Conservation (phyloP, 139 green algal species). For the Chlamydomonas sp. region DNA sequence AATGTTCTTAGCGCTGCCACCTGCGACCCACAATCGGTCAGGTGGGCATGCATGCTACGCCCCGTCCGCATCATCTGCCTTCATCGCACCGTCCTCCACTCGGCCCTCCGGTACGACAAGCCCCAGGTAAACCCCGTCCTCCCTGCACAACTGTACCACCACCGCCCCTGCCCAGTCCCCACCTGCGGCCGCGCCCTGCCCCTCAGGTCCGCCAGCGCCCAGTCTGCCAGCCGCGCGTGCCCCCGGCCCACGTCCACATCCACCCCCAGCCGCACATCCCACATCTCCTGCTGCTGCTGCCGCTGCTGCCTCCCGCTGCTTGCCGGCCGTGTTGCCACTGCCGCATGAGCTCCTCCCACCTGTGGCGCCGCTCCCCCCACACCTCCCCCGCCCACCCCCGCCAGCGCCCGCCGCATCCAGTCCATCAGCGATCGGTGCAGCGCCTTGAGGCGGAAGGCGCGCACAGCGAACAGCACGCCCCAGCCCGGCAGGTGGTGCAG, state of each 20-base stretch:
- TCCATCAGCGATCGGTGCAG: conserved; percentile 22
- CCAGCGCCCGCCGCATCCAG: conserved; percentile 2
- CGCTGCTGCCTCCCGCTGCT: too few relatives aligned
- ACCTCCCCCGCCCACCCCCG: not conserved
- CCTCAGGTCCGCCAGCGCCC: conserved; percentile 6
- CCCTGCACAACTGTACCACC: too few relatives aligned
- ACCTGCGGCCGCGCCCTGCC: conserved; percentile 1
- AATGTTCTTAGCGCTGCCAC: too few relatives aligned
- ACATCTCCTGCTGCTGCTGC: not conserved
- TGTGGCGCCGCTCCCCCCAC: not conserved
- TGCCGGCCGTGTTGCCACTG: too few relatives aligned
- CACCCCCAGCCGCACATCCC: not conserved
- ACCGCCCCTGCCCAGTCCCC: not conserved
- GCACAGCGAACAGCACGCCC: not conserved
- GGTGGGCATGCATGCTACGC: too few relatives aligned
- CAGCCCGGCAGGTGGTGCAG: conserved; percentile 8
- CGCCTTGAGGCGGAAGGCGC: not conserved
- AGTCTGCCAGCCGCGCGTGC: conserved; percentile 1
- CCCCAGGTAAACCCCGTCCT: too few relatives aligned
- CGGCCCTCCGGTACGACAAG: too few relatives aligned
- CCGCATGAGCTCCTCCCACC: not conserved
- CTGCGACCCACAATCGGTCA: too few relatives aligned
- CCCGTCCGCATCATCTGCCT: too few relatives aligned
- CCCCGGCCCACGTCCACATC: not conserved
- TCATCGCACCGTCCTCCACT: too few relatives aligned